These are phyloP conservation scores for Asclepias syriaca DNA, from an alignment of 257 asterid genomes.

Conservation along the genomic window DNA sequence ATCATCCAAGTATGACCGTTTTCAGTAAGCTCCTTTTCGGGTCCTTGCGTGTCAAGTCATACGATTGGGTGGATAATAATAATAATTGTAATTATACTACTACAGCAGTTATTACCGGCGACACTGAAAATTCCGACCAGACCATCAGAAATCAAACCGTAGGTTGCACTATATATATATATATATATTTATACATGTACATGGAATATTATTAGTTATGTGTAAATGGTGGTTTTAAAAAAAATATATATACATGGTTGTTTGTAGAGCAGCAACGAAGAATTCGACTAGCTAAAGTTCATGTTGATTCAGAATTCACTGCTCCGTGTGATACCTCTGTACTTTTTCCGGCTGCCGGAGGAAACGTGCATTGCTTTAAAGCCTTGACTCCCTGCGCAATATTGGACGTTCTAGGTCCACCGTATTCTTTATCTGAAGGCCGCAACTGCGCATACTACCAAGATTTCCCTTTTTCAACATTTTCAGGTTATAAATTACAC, in stretches of 20 bases:
- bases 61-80: conserved; percentile 28
- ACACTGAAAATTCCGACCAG: not conserved
- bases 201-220: too few relatives aligned
- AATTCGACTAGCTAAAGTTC: conserved; percentile 20
- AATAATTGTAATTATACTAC: not conserved
- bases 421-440: conserved; percentile 25
- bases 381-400: conserved; percentile 34
- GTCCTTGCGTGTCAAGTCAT: conserved; percentile 27
- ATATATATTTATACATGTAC: too few relatives aligned
- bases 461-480: conserved; percentile 12
- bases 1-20: conserved; percentile 42
- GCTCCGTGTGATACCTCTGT: conserved; percentile 25
- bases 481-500: conserved; percentile 12
- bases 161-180: not conserved
- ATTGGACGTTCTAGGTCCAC: conserved; percentile 33
- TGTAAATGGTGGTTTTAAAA: too few relatives aligned
- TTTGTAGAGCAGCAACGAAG: not conserved
- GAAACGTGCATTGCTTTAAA: conserved; percentile 34
- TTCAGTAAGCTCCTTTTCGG: conserved; percentile 33
- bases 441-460: conserved; percentile 25
- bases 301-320: conserved; percentile 12
- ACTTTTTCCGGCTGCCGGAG: conserved; percentile 31
- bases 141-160: conserved; percentile 4
- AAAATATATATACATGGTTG: too few relatives aligned
- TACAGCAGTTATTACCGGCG: not conserved